Conservation (phyloP, 2,329 filamentous ascomycete genomes). For the Phialophora expanda region DNA sequence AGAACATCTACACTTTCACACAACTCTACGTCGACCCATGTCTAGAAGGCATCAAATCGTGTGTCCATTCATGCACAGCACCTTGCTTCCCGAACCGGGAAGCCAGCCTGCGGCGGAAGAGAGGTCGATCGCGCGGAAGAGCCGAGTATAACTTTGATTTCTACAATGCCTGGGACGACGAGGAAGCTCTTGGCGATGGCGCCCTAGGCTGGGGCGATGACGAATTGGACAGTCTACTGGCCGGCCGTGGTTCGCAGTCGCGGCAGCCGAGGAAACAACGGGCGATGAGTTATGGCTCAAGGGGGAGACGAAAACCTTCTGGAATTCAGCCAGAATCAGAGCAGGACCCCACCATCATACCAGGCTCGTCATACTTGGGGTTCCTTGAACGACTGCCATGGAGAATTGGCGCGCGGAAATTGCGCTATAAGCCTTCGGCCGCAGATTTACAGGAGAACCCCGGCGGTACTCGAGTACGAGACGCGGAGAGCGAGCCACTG, state of each 20-base stretch:
- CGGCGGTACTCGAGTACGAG: constrained; percentile 55
- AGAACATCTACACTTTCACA: constrained; percentile 85
- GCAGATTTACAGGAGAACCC: constrained; percentile 90
- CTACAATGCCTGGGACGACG: constrained; percentile 92
- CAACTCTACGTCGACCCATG: constrained; percentile 86
- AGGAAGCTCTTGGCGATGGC: constrained; percentile 56
- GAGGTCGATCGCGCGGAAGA: constrained; percentile 63
- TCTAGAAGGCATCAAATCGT: constrained; percentile 68
- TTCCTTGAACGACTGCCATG: constrained; percentile 85
- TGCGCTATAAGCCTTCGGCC: constrained; percentile 88
- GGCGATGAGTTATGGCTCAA: constrained; percentile 88
- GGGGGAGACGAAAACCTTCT: constrained; percentile 55
- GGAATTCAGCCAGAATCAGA: constrained; percentile 62
- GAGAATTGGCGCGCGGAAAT: constrained; percentile 75
- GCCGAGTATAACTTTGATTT: constrained; percentile 94
- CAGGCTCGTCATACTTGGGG: constrained; percentile 81
- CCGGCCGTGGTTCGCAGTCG: constrained; percentile 59
- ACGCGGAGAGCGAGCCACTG: constrained; percentile 71
- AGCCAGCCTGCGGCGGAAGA: constrained; percentile 73
- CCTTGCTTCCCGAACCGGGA: constrained; percentile 70
- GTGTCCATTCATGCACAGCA: constrained; percentile 72
- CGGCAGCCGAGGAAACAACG: constrained; percentile 72
- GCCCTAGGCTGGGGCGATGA: constrained; percentile 78
- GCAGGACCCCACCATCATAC: constrained; percentile 83
- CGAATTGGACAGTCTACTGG: constrained; percentile 82